phyloP scores from a whole-genome alignment of 495 filamentous ascomycete genomes.

The Platismatia glauca region DNA sequence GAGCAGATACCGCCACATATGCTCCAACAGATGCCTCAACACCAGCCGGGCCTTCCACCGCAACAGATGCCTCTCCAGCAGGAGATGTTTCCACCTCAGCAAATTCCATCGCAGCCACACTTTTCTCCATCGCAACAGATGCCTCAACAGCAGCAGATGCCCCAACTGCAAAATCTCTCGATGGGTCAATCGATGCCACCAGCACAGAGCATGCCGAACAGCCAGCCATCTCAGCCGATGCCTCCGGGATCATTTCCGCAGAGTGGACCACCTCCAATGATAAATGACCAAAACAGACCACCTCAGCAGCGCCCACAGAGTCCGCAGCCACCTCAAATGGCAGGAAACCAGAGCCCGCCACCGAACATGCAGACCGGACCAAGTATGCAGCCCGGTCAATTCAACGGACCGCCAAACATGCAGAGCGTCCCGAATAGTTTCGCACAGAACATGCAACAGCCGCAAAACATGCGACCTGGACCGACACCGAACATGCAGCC shows the following conservation, averaged over 20 bases:
- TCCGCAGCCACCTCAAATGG: neutral
- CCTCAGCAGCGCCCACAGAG: neutral
- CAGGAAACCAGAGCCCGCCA: neutral
- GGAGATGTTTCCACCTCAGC: neutral
- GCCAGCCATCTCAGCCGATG: neutral
- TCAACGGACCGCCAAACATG: neutral
- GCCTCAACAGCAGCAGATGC: conserved; percentile 3
- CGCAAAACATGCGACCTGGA: neutral
- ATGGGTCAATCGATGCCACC: neutral
- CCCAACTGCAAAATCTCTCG: conserved; percentile 4
- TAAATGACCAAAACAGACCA: neutral
- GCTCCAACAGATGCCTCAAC: neutral
- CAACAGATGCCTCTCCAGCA: neutral
- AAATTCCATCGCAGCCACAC: neutral
- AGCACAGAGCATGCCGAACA: neutral
- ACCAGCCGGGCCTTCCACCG: neutral
- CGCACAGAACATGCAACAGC: neutral
- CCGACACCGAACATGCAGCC: neutral
- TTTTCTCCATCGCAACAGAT: neutral
- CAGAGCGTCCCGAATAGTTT: neutral
- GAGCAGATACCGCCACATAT: neutral
- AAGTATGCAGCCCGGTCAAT: neutral
- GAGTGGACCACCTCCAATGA: neutral
- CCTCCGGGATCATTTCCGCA: neutral
- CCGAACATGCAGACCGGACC: conserved; percentile 1